Conservation (phyloP, 148 eudicot genomes). For the Fallopia convolvulus region DNA sequence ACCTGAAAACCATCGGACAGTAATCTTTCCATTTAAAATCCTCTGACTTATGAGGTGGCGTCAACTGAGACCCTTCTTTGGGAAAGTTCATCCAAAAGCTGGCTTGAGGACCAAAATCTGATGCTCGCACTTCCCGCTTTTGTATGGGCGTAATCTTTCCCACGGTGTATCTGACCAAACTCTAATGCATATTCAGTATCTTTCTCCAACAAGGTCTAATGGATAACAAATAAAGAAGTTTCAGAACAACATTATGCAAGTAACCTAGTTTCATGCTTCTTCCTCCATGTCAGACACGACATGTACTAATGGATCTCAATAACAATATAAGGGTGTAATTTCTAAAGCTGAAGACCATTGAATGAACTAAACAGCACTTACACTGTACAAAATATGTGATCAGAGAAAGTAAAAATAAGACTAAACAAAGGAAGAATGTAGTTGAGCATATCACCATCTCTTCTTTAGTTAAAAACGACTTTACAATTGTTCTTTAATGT, state of each 20-base stretch:
- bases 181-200: slow-evolving; percentile 22
- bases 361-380: background rate
- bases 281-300: background rate
- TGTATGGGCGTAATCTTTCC: slow-evolving; percentile 98
- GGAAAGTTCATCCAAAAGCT: slow-evolving; percentile 99
- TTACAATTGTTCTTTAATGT: background rate
- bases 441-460: background rate
- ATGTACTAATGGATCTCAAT: background rate
- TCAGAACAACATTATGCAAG: background rate
- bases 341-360: background rate
- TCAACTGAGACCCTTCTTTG: slow-evolving; percentile 82
- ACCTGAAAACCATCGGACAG: slow-evolving; percentile 99
- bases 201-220: background rate
- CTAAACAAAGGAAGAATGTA: background rate
- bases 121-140: slow-evolving; percentile 70
- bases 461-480: background rate
- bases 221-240: background rate
- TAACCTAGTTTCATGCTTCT: background rate
- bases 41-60: slow-evolving; percentile 89
- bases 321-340: background rate
- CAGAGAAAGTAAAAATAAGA: background rate
- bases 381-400: background rate
- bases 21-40: slow-evolving; percentile 98
- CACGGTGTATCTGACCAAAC: slow-evolving; percentile 79
- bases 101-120: slow-evolving; percentile 93